These are phyloP conservation scores for Cyclotella kingstonii DNA, from an alignment of 108 stramenopile genomes.

Conservation along the genomic window DNA sequence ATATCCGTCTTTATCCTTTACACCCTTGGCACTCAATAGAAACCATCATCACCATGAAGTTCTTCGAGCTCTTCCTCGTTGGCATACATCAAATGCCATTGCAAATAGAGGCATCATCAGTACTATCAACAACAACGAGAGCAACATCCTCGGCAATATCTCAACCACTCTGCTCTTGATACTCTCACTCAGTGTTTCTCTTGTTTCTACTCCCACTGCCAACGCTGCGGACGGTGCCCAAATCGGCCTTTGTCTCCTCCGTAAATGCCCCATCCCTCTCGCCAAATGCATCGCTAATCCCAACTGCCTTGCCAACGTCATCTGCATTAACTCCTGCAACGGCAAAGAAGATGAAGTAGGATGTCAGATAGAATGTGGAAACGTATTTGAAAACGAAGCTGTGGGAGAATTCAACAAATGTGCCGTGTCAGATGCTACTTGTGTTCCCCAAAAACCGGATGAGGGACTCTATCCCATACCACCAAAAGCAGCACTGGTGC, in stretches of 20 bases:
- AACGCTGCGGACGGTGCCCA: conserved; percentile 68
- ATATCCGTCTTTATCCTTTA: too few species aligned
- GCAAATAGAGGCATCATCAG: too few species aligned
- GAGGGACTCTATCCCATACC: conserved; percentile 91
- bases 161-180: neutral
- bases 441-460: conserved; percentile 89
- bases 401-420: conserved; percentile 97
- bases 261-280: conserved; percentile 75
- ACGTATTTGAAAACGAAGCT: conserved; percentile 93
- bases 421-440: conserved; percentile 87
- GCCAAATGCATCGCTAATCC: conserved; percentile 88
- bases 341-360: conserved; percentile 81
- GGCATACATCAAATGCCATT: too few species aligned
- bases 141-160: too few species aligned
- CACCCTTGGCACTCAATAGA: too few species aligned
- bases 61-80: too few species aligned
- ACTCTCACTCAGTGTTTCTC: neutral
- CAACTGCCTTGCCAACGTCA: conserved; percentile 92
- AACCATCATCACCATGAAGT: too few species aligned
- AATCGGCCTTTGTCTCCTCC: conserved; percentile 72
- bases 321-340: conserved; percentile 93
- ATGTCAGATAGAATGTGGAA: conserved; percentile 95
- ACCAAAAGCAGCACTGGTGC: conserved; percentile 52
- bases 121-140: too few species aligned
- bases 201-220: conserved; percentile 39